Evolutionary conservation across 805 yeast species (phyloP), one percentile per base, ranked within the genome.

Genomic region (Soucietia sequanensis): DNA sequence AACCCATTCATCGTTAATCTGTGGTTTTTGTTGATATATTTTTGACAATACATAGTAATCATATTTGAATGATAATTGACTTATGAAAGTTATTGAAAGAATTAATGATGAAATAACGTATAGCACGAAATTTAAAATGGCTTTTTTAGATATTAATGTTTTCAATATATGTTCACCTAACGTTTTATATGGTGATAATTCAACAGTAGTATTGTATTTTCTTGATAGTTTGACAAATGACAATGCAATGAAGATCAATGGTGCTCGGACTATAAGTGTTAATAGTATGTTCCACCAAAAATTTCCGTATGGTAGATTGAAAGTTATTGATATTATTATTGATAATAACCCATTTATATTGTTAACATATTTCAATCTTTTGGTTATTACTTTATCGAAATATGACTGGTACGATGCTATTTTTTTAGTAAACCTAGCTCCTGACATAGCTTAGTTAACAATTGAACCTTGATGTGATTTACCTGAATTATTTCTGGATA

Each of bases 1-100:
- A 4, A 78, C 67, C 61, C 68, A 68, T 31, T 63, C 60, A 43
- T 68, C 74, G 37, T 68, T 68, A 26, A 62, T 46, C 28, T 55
- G 50, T 4, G 71, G 70, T 33, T 47, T 54, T 19, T 50, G 53
- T 30, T 68, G 61, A 42, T 62, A 68, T 31, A 65, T 72, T 39
- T 65, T 65, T 9, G 69, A 57, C 16, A 63, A 45, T 6, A 56
- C 43, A 38, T 58, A 62, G 42, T 60, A 65, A 15, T 59, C 45
- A 18, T 34, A 38, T 23, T 41, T 41, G 27, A 58, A 43, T 16
- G 62, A 51, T 22, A 60, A 46, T 37, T 60, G 67, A 21, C 45
- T 40, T 11, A 60, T 41, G 37, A 50, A 62, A 1, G 62, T 34
- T 9, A 34, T 41, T n/a, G 48, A 44, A 15, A 63, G 31, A 7